A percentile compares a stretch with the other conserved stretches of the same genome.
phyloP scores from a whole-genome alignment of 1,284 basidiomycete species.

The Paramarasmius palmivorus region DNA sequence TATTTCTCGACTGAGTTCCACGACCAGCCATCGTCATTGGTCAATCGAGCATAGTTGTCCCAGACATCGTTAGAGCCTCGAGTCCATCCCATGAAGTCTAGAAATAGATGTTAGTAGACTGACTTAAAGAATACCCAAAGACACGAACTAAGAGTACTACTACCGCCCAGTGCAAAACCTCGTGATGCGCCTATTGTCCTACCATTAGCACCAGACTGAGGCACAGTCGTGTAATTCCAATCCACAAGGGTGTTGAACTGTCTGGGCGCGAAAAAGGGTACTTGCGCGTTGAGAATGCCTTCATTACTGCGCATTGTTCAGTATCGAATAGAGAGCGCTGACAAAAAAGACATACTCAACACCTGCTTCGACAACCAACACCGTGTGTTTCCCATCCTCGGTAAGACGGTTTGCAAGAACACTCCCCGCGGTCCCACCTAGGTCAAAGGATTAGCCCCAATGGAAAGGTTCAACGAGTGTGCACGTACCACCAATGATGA shows the following conservation, averaged over 20 bases:
- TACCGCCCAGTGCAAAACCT: too few species aligned
- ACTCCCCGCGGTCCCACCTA: conserved; percentile 21
- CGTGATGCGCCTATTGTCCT: too few species aligned
- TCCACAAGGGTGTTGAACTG: too few species aligned
- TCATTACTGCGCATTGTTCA: too few species aligned
- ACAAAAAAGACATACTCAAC: background rate
- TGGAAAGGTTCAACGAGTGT: background rate
- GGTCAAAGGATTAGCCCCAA: too few species aligned
- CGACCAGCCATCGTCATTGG: conserved; percentile 30
- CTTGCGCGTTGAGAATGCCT: too few species aligned
- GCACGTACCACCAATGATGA: conserved; percentile 19
- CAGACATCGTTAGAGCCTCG: conserved; percentile 25
- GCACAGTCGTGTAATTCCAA: too few species aligned
- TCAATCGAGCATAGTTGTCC: conserved; percentile 27
- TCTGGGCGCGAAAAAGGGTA: too few species aligned
- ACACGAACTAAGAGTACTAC: too few species aligned
- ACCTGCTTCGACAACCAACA: conserved; percentile 19
- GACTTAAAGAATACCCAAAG: too few species aligned
- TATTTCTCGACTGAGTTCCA: conserved; percentile 26
- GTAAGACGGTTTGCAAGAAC: background rate
- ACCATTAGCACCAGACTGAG: too few species aligned
- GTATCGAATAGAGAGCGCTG: too few species aligned
- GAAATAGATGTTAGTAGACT: background rate
- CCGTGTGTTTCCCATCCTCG: background rate
- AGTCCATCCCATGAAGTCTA: conserved; percentile 25